phyloP scores from a whole-genome alignment of 768 basidiomycete genomes.

The Termitomyces sp. region DNA sequence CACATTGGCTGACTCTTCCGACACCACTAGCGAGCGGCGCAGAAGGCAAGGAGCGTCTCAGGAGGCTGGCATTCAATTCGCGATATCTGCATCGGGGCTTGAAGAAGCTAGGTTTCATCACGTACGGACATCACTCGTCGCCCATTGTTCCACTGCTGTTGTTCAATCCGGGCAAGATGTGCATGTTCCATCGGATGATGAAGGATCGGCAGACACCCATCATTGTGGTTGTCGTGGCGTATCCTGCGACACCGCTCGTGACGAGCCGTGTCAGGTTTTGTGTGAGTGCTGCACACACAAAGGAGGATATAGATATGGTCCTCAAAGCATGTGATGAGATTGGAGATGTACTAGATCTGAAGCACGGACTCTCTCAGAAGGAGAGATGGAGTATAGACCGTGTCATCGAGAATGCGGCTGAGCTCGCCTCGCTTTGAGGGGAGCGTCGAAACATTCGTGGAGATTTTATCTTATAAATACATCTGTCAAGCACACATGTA shows the following conservation, averaged over 20 bases:
- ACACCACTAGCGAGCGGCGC: slow-evolving; percentile 68
- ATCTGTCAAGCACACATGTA: neutral
- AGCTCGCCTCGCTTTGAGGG: slow-evolving; percentile 39
- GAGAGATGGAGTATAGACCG: slow-evolving; percentile 80
- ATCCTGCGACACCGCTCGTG: slow-evolving; percentile 86
- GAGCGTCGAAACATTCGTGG: neutral
- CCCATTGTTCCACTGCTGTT: slow-evolving; percentile 91
- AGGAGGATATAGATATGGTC: slow-evolving; percentile 88
- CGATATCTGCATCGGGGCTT: slow-evolving; percentile 87
- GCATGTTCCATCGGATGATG: slow-evolving; percentile 88
- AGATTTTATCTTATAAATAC: neutral
- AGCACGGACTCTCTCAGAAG: slow-evolving; percentile 50
- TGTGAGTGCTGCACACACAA: slow-evolving; percentile 91
- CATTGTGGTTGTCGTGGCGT: slow-evolving; percentile 84
- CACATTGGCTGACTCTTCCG: slow-evolving; percentile 76
- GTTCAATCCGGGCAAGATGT: slow-evolving; percentile 94
- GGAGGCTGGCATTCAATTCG: slow-evolving; percentile 91
- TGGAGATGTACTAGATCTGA: slow-evolving; percentile 85
- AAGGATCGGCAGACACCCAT: slow-evolving; percentile 72
- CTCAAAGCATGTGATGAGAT: slow-evolving; percentile 88
- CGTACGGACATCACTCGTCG: slow-evolving; percentile 85
- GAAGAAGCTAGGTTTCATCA: slow-evolving; percentile 92
- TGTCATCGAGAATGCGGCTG: slow-evolving; percentile 64
- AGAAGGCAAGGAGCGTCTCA: slow-evolving; percentile 79
- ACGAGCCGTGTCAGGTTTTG: slow-evolving; percentile 91